Percentiles rank a stretch among this genome's conserved stretches.
These are phyloP conservation scores for Arabidopsis thaliana DNA, from an alignment of 345 rosid genomes.

Conservation along the genomic window TAIR10.1 NC_003071.7:12005001-12005500, in stretches of 20 bases:
- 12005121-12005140: slow-evolving; percentile 71
- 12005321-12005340: slow-evolving; percentile 68
- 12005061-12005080: slow-evolving; percentile 42
- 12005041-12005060: slow-evolving; percentile 67
- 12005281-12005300: slow-evolving; percentile 90
- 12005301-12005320: slow-evolving; percentile 74
- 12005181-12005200: slow-evolving; percentile 73
- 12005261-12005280: slow-evolving; percentile 82
- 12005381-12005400: slow-evolving; percentile 38
- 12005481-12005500: not conserved
- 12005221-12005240: slow-evolving; percentile 18
- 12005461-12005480: slow-evolving; percentile 61
- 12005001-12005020: slow-evolving; percentile 36
- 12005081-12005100: slow-evolving; percentile 63
- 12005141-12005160: slow-evolving; percentile 88
- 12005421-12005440: slow-evolving; percentile 34
- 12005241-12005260: not conserved
- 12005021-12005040: slow-evolving; percentile 52
- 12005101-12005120: slow-evolving; percentile 77
- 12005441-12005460: slow-evolving; percentile 47
- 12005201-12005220: not conserved
- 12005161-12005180: slow-evolving; percentile 90
- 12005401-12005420: slow-evolving; percentile 34
- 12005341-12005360: slow-evolving; percentile 65
- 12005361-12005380: slow-evolving; percentile 66